A percentile compares a stretch with the other conserved stretches of the same genome.
Evolutionary conservation across 176 grass and related monocot species (phyloP).

Genomic region (Themeda triandra): DNA sequence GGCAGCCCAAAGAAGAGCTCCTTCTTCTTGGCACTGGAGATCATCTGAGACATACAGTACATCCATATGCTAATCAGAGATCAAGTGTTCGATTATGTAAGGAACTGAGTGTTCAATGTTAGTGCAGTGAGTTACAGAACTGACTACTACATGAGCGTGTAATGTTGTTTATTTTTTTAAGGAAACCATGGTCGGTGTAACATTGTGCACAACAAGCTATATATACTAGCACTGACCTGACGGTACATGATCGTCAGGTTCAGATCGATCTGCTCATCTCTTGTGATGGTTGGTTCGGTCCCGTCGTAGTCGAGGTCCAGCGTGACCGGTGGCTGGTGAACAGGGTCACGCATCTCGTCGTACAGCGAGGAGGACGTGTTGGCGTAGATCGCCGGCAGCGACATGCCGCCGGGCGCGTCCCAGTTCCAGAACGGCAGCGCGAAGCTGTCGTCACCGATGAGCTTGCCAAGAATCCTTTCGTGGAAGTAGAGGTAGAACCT

Average conservation of each 20-base stretch:
- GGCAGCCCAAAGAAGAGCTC: constrained; percentile 53
- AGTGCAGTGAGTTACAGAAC: no score
- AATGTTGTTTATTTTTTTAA: no score
- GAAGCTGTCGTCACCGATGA: constrained; percentile 69
- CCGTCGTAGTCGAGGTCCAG: constrained; percentile 51
- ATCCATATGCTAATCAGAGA: no score
- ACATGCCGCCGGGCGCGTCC: constrained; percentile 64
- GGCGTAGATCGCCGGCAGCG: constrained; percentile 47
- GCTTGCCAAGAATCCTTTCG: constrained; percentile 61
- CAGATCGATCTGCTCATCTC: constrained; percentile 32
- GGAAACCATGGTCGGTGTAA: neutral
- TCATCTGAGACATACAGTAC: constrained; percentile 16
- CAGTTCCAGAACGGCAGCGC: constrained; percentile 79
- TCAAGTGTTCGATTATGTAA: neutral
- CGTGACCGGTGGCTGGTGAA: constrained; percentile 47
- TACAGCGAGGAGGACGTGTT: constrained; percentile 42
- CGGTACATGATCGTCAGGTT: constrained; percentile 81
- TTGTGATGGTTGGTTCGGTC: constrained; percentile 16
- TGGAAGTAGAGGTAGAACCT: constrained; percentile 68
- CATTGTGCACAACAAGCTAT: neutral
- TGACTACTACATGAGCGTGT: no score
- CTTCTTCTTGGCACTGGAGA: constrained; percentile 47
- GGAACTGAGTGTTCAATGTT: neutral
- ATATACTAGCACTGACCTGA: constrained; percentile 25
- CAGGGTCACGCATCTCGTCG: constrained; percentile 36